Percentiles rank a stretch among this genome's conserved stretches.
These are phyloP conservation scores for Aspergillus leporis DNA, from an alignment of 495 filamentous ascomycete species.

Conservation along the genomic window DNA sequence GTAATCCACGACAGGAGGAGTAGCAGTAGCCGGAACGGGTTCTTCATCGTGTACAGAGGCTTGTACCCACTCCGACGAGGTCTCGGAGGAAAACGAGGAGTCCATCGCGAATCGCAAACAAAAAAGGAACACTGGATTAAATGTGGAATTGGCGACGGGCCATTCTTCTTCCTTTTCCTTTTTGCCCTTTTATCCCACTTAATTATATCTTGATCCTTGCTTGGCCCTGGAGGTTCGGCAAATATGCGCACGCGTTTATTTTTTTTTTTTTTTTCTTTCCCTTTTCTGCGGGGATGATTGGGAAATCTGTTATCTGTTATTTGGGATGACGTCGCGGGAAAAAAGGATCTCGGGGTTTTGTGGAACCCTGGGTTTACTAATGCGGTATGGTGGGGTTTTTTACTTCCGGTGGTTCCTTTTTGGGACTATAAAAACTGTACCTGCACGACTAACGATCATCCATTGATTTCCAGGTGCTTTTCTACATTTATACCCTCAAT, in stretches of 20 bases:
- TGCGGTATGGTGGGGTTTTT: background rate
- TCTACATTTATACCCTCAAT: too few relatives aligned
- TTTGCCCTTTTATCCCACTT: background rate
- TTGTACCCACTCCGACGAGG: too few relatives aligned
- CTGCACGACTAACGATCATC: too few relatives aligned
- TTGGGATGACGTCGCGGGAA: conserved; percentile 1
- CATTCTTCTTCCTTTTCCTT: background rate
- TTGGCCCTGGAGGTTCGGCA: background rate
- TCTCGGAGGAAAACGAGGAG: too few relatives aligned
- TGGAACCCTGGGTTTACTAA: background rate
- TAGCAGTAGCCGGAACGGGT: background rate
- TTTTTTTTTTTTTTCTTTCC: background rate
- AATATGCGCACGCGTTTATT: background rate
- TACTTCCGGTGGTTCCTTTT: background rate
- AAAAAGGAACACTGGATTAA: too few relatives aligned
- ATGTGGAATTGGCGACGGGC: background rate
- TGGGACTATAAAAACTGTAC: too few relatives aligned
- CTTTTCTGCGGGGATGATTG: background rate
- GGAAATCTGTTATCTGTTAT: background rate
- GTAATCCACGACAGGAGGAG: conserved; percentile 6
- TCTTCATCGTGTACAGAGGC: background rate
- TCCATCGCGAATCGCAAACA: too few relatives aligned
- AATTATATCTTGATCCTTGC: background rate
- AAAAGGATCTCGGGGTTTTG: background rate
- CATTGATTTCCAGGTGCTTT: too few relatives aligned